Evolutionary conservation across 2,329 filamentous ascomycete genomes (phyloP).

Genomic region (Apiospora aurea): DNA sequence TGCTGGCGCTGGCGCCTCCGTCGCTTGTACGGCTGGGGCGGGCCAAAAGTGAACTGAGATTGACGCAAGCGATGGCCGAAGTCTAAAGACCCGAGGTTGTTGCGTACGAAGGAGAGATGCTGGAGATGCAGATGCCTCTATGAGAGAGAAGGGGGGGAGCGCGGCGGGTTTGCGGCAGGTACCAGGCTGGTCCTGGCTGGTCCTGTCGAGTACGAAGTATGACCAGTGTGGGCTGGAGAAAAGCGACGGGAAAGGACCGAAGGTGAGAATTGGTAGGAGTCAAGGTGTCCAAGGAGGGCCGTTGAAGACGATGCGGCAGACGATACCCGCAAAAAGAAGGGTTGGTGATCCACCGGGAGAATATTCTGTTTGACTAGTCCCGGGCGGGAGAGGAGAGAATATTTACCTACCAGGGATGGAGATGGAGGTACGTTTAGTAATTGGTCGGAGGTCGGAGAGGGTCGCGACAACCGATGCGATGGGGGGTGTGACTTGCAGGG

Average conservation of each 20-base stretch:
- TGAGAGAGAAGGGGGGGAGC: background rate
- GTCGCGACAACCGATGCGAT: background rate
- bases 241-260: background rate
- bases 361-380: conserved; percentile 13
- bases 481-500: background rate
- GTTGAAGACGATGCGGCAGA: conserved; percentile 13
- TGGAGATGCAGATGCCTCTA: background rate
- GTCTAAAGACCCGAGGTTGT: background rate
- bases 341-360: background rate
- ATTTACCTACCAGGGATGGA: too few relatives aligned
- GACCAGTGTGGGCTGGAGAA: background rate
- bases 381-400: background rate
- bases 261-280: background rate
- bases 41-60: background rate
- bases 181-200: background rate
- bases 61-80: conserved; percentile 8
- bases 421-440: too few relatives aligned
- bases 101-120: background rate
- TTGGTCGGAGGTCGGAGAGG: background rate
- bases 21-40: background rate
- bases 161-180: background rate
- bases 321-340: conserved; percentile 13
- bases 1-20: background rate
- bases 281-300: background rate
- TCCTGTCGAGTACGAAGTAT: background rate